phyloP scores from a whole-genome alignment of 345 rosid species.

The Mangifera indica region DNA sequence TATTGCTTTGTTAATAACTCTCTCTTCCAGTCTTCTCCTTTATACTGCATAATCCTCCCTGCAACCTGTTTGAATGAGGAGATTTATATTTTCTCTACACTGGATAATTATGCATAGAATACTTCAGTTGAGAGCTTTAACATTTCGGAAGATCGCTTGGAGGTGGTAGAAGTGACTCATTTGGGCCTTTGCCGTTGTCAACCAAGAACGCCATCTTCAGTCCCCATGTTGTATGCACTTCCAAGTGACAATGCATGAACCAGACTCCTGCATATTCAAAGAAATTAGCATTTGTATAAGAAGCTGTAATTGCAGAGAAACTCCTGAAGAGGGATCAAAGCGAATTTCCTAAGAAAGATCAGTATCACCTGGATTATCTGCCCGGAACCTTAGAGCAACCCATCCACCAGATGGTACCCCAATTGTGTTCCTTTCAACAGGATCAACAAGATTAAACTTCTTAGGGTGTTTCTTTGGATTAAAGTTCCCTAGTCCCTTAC shows the following conservation, averaged over 20 bases:
- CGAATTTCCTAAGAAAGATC: not conserved
- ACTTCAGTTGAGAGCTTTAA: slow-evolving; percentile 17
- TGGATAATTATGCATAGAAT: not conserved
- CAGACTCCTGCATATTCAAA: slow-evolving; percentile 60
- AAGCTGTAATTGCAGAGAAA: not conserved
- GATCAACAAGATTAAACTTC: slow-evolving; percentile 79
- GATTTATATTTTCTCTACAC: not conserved
- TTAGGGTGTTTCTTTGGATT: slow-evolving; percentile 55
- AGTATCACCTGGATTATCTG: slow-evolving; percentile 83
- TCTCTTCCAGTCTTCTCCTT: not conserved
- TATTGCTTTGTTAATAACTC: not conserved
- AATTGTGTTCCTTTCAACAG: slow-evolving; percentile 90
- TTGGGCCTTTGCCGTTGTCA: slow-evolving; percentile 88
- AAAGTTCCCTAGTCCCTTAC: slow-evolving; percentile 75
- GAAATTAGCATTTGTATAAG: not conserved
- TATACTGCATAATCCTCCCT: not conserved
- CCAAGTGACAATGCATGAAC: slow-evolving; percentile 98
- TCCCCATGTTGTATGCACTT: slow-evolving; percentile 98
- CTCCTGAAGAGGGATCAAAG: too few relatives aligned
- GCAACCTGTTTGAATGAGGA: not conserved
- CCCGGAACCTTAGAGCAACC: slow-evolving; percentile 80
- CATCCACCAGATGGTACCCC: slow-evolving; percentile 96
- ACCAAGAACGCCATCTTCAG: slow-evolving; percentile 96
- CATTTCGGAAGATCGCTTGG: slow-evolving; percentile 94
- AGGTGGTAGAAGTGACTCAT: slow-evolving; percentile 81